Base-by-base conservation (phyloP, 1,284 basidiomycete species). In the Cryptococcus sp. region DNA sequence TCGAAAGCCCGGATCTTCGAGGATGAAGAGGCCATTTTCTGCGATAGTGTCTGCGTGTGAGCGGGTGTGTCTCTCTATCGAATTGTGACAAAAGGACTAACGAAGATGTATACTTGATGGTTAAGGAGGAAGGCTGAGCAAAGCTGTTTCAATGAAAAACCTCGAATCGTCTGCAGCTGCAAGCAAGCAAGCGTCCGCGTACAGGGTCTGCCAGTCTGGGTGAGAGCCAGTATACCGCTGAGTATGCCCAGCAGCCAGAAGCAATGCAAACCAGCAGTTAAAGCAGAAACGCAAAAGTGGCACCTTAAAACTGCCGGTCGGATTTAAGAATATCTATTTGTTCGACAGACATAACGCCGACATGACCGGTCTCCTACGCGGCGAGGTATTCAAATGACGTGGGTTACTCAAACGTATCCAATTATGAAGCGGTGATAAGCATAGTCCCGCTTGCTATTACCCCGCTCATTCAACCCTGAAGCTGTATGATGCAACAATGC, bases 1-100 rank as follows among this genome's bases (percentile, higher is more conserved):
- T 96, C 93, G 84, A 94, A 93, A 76, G 93, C 93, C 85, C 93
- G 92, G 83, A 96, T 91, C 85, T 81, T 81, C 64, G 73, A 75
- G 56, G 73, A 72, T 55, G 72, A 71, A 58, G 72, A 71, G 61
- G 75, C 71, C 75, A 75, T 78, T 65, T 68, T 39, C 56, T 62
- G 50, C 22, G 49, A 37, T 15, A 7, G 34, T 29, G 13, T 40
- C 34, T 34, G 37, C 8, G 34, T 25, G 47, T 57, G 38, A 61
- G 59, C 20, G 17, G 19, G 29, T 10, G 29, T 25, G 29, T 34
- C 29, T 34, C 47, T 26, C n/a, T n/a, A n/a, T 16, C 41, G 10
- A 43, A 20, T 26, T 44, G 55, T 13, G 19, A 22, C 8, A 40
- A 13, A 54, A 38, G 23, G 38, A 65, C 72, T 56, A 46, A 69